Evolutionary conservation across 2,329 filamentous ascomycete genomes (phyloP).

Genomic region (Zasmidium angulare): DNA sequence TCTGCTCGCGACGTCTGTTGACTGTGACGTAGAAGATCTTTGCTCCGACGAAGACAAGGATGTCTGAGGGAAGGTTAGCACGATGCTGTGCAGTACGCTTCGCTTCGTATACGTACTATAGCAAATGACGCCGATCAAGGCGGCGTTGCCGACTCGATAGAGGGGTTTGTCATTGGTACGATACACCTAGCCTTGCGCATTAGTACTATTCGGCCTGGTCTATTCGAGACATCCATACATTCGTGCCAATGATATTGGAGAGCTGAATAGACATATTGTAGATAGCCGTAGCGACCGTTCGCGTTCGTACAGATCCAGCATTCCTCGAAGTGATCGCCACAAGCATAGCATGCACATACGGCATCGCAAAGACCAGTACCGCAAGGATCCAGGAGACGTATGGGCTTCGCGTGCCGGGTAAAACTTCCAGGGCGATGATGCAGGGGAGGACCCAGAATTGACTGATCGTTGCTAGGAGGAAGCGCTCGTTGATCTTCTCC

Average conservation of each 20-base stretch:
- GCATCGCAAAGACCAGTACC: slow-evolving; percentile 41
- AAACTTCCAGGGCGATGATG: slow-evolving; percentile 37
- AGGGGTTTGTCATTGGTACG: slow-evolving; percentile 55
- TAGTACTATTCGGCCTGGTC: slow-evolving; percentile 26
- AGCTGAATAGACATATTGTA: slow-evolving; percentile 55
- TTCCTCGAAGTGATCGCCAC: slow-evolving; percentile 64
- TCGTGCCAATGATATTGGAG: slow-evolving; percentile 37
- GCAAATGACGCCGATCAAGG: slow-evolving; percentile 52
- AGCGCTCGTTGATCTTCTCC: slow-evolving; percentile 53
- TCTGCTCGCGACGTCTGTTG: slow-evolving; percentile 43
- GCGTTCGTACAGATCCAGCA: slow-evolving; percentile 60
- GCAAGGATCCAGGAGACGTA: slow-evolving; percentile 42
- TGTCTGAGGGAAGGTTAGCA: slow-evolving; percentile 34
- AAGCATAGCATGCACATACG: slow-evolving; percentile 56
- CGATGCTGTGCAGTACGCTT: neutral
- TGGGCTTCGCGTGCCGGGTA: slow-evolving; percentile 36
- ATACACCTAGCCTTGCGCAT: slow-evolving; percentile 45
- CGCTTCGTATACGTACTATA: slow-evolving; percentile 21
- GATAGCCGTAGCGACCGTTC: slow-evolving; percentile 59
- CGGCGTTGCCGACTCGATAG: slow-evolving; percentile 56
- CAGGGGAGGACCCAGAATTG: slow-evolving; percentile 47
- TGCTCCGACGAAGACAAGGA: slow-evolving; percentile 52
- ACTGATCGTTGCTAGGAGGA: slow-evolving; percentile 48
- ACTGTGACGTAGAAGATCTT: slow-evolving; percentile 56
- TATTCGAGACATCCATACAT: slow-evolving; percentile 33